Evolutionary conservation across 306 rosid genomes (phyloP).

Genomic region (Malus domestica): ASM211411v1 NC_041793.1:43261001-43261500

Average conservation of each 20-base stretch:
- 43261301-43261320: too few species aligned
- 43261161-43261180: constrained; percentile 23
- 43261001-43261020: background rate
- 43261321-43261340: constrained; percentile 5
- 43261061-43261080: background rate
- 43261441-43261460: too few species aligned
- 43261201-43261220: background rate
- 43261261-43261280: too few species aligned
- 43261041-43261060: background rate
- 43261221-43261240: constrained; percentile 1
- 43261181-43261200: constrained; percentile 1
- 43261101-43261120: too few species aligned
- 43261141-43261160: background rate
- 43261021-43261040: background rate
- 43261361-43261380: constrained; percentile 8
- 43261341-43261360: constrained; percentile 21
- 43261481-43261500: background rate
- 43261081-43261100: too few species aligned
- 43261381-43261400: too few species aligned
- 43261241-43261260: too few species aligned
- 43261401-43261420: too few species aligned
- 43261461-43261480: too few species aligned
- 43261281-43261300: too few species aligned
- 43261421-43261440: too few species aligned
- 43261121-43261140: too few species aligned